Conservation (phyloP, 345 rosid genomes). For the Ceriops zippeliana region DNA sequence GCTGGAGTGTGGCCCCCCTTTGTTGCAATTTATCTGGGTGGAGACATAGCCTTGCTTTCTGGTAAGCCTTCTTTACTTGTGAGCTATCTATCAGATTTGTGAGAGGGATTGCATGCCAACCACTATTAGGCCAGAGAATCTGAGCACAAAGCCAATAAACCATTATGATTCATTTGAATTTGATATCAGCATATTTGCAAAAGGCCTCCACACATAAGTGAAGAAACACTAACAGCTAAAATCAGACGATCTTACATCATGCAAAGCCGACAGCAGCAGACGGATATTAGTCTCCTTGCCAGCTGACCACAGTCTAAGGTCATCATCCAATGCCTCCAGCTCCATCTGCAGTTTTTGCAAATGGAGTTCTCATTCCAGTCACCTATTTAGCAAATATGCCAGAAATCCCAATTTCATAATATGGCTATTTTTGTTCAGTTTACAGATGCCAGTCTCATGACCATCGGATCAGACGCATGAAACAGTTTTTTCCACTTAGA, state of each 20-base stretch:
- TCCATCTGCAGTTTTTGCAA: constrained; percentile 42
- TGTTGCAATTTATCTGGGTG: constrained; percentile 95
- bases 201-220: neutral
- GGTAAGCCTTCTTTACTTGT: constrained; percentile 87
- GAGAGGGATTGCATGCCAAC: constrained; percentile 60
- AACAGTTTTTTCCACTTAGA: neutral
- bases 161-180: too few species aligned
- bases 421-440: neutral
- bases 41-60: constrained; percentile 85
- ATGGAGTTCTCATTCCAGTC: neutral
- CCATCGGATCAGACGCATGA: too few species aligned
- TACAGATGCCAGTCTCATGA: neutral
- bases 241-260: constrained; percentile 44
- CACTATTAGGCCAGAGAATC: constrained; percentile 77
- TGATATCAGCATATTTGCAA: too few species aligned
- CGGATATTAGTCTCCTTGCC: constrained; percentile 75
- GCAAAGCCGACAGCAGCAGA: constrained; percentile 71
- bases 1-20: constrained; percentile 62
- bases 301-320: constrained; percentile 61
- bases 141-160: constrained; percentile 23
- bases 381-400: neutral
- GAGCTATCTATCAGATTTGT: constrained; percentile 59
- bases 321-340: constrained; percentile 57
- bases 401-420: neutral
- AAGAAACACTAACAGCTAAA: neutral